Conservation (phyloP, 2,329 filamentous ascomycete genomes). For the Curvularia eragrostidis region DNA sequence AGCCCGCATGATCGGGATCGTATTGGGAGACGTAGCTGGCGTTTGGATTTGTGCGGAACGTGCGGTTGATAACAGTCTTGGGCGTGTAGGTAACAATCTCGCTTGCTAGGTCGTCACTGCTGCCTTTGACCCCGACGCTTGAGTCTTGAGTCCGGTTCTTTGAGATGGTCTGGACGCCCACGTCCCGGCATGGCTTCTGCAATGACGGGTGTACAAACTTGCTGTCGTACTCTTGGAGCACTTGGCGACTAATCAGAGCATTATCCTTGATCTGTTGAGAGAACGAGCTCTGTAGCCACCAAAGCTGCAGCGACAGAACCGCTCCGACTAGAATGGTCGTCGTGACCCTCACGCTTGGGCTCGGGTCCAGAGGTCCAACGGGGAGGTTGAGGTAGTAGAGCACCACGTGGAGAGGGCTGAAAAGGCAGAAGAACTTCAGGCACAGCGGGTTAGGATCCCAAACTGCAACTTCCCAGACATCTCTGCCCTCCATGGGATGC, state of each 20-base stretch:
- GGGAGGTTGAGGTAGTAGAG: slow-evolving; percentile 90
- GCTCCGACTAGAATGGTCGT: slow-evolving; percentile 79
- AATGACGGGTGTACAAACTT: slow-evolving; percentile 93
- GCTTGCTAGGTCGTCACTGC: slow-evolving; percentile 51
- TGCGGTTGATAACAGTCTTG: slow-evolving; percentile 68
- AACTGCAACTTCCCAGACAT: slow-evolving; percentile 93
- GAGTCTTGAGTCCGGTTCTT: slow-evolving; percentile 44
- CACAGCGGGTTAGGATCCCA: slow-evolving; percentile 93
- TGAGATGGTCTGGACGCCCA: slow-evolving; percentile 75
- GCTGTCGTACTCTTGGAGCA: slow-evolving; percentile 92
- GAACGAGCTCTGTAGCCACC: slow-evolving; percentile 75
- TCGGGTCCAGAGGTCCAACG: slow-evolving; percentile 73
- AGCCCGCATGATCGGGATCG: slow-evolving; percentile 66
- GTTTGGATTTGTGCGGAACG: slow-evolving; percentile 83
- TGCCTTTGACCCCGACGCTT: slow-evolving; percentile 49
- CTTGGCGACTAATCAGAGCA: slow-evolving; percentile 84
- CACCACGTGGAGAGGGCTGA: slow-evolving; percentile 91
- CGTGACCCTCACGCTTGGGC: slow-evolving; percentile 84
- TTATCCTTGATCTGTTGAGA: slow-evolving; percentile 85
- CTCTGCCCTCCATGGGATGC: slow-evolving; percentile 78
- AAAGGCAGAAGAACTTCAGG: slow-evolving; percentile 82
- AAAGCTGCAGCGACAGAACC: slow-evolving; percentile 78
- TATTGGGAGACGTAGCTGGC: slow-evolving; percentile 77
- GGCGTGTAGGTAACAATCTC: slow-evolving; percentile 69
- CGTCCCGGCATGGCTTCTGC: slow-evolving; percentile 79